A percentile compares a stretch with the other conserved stretches of the same genome.
Conservation (phyloP, 2,329 filamentous ascomycete genomes). For the Alternaria burnsii region DNA sequence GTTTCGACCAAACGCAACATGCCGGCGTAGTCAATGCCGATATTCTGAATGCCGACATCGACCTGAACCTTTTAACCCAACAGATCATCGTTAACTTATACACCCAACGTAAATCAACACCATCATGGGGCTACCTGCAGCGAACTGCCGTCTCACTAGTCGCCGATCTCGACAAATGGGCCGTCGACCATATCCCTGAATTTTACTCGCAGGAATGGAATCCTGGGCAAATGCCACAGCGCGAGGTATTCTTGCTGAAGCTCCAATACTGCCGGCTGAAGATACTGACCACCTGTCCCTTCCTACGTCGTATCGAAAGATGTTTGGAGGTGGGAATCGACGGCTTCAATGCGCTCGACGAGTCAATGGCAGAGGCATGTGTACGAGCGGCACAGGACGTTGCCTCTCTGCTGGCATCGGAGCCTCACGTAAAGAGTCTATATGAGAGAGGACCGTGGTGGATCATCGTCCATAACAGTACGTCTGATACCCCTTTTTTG, state of each 20-base stretch:
- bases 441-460: constrained; percentile 48
- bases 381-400: constrained; percentile 43
- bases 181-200: constrained; percentile 18
- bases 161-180: constrained; percentile 39
- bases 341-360: constrained; percentile 38
- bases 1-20: neutral
- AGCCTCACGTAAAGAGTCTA: constrained; percentile 19
- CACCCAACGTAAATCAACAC: constrained; percentile 32
- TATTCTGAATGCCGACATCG: constrained; percentile 16
- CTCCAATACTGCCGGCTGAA: constrained; percentile 43
- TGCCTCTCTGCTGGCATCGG: constrained; percentile 37
- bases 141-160: constrained; percentile 33
- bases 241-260: constrained; percentile 19
- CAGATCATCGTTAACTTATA: constrained; percentile 36
- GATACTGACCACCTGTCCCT: constrained; percentile 48
- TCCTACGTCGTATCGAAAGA: constrained; percentile 44
- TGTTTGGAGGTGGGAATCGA: constrained; percentile 37
- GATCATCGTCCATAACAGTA: constrained; percentile 41
- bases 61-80: constrained; percentile 14
- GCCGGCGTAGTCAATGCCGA: neutral
- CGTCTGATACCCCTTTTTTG: neutral
- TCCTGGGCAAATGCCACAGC: constrained; percentile 18
- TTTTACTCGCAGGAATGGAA: neutral
- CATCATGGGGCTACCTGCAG: constrained; percentile 46
- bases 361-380: constrained; percentile 39